Evolutionary conservation across 306 rosid species (phyloP).

Genomic region (Cyclanthera cordifolia): DNA sequence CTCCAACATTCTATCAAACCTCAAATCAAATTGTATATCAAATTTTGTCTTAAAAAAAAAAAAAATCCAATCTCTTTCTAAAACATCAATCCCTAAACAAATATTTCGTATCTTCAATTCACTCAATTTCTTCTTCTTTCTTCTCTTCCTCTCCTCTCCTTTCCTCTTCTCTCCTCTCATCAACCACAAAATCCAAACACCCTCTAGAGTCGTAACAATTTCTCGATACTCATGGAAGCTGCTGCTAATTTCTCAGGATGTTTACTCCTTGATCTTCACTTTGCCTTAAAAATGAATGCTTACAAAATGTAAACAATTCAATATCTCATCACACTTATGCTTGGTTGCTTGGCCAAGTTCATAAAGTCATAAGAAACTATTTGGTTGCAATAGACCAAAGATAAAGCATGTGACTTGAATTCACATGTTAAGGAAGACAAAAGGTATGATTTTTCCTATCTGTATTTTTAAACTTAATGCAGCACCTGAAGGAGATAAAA

Average conservation of each 20-base stretch:
- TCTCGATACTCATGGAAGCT: not conserved
- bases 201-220: too few relatives aligned
- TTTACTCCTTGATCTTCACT: conserved; percentile 1
- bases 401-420: not conserved
- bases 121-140: too few relatives aligned
- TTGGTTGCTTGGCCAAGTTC: not conserved
- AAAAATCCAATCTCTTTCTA: too few relatives aligned
- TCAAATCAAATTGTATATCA: too few relatives aligned
- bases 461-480: conserved; percentile 1
- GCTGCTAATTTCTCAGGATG: not conserved
- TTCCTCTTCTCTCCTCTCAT: too few relatives aligned
- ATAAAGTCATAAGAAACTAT: not conserved
- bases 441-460: not conserved
- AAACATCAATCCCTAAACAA: too few relatives aligned
- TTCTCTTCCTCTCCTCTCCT: too few relatives aligned
- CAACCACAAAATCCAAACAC: too few relatives aligned
- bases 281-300: not conserved
- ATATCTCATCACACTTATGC: not conserved
- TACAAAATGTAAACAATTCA: not conserved
- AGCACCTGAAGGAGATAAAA: conserved; percentile 57
- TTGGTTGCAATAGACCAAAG: not conserved
- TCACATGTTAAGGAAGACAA: not conserved
- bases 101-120: too few relatives aligned
- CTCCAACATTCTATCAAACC: too few relatives aligned
- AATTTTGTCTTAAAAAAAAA: too few relatives aligned